Base-by-base conservation (phyloP, 176 grass and related monocot genomes). In the Chloris gayana region DNA sequence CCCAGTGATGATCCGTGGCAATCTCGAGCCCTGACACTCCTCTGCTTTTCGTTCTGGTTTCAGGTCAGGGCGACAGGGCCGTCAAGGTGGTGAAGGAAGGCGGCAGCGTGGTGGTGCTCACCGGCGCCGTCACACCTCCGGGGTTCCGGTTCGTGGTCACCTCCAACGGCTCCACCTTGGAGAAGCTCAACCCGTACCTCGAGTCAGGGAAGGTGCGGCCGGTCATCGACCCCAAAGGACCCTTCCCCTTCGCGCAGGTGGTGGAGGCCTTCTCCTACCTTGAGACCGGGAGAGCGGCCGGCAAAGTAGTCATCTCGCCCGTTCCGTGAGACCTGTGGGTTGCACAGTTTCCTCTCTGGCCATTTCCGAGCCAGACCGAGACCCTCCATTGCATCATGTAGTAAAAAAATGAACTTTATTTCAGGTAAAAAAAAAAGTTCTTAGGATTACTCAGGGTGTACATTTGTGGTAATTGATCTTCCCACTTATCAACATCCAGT, bases 81-180 rank as follows among this genome's bases (percentile, higher is more conserved):
- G 86, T 84, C 51, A 95, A 87, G 75, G 88, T 63, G 56, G 74
- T 98, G 65, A 98, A 95, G 80, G 90, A 95, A 80, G 92, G 88
- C 1, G 95, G 92, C 44, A 88, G 86, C 33, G 88, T 91, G 39
- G 90, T 89, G n/a, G 96, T 74, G 15, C 86, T 95, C 74, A 95
- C 92, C 26, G 92, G 92, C 10, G 84, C 88, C 0, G 88, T 86
- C 57, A 22, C 71, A 41, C 86, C 90, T 2, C 96, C 90, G 17
- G 96, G 92, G 29, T 99, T 99, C 79, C 87, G 86, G 63, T 99
- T 99, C 31, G 90, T 99, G 6, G 90, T 99, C 74, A 95, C 92
- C 77, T 99, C 92, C 19, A 19, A 88, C 14, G 96, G 88, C 19
- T 76, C 90, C 1, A 26, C 75, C 19, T 37, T 95, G 72, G 78